These are phyloP conservation scores for Globisporangium abappressorium DNA, from an alignment of 352 stramenopile genomes.

Conservation along the genomic window DNA sequence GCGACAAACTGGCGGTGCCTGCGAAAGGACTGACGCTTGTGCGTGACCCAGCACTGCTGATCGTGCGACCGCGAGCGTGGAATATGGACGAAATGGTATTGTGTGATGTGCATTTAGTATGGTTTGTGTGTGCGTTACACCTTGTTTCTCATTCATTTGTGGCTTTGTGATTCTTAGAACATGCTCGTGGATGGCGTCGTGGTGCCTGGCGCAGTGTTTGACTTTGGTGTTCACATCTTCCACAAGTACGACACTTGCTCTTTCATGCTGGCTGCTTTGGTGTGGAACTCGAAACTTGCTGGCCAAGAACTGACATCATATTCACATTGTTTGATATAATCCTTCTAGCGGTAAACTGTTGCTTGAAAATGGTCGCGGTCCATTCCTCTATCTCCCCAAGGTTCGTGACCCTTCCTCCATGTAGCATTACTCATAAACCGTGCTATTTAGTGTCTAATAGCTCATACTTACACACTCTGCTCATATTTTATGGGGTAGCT, in stretches of 20 bases:
- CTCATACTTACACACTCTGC: background rate
- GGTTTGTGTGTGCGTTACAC: background rate
- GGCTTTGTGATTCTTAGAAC: conserved; percentile 37
- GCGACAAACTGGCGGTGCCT: conserved; percentile 39
- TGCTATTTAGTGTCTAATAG: too few species aligned
- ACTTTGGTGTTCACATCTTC: conserved; percentile 95
- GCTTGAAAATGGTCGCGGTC: conserved; percentile 65
- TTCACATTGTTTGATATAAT: background rate
- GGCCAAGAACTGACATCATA: background rate
- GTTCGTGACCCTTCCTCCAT: conserved; percentile 14
- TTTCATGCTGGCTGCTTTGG: background rate
- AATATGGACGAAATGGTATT: conserved; percentile 92
- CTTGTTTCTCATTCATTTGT: background rate
- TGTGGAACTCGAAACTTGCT: background rate
- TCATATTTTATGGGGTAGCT: conserved; percentile 34
- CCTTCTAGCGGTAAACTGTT: conserved; percentile 62
- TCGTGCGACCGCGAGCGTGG: conserved; percentile 92
- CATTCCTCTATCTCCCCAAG: conserved; percentile 96
- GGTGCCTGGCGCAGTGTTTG: conserved; percentile 90
- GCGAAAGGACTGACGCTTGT: conserved; percentile 23
- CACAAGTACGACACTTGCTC: conserved; percentile 76
- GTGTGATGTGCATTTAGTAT: background rate
- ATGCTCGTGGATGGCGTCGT: conserved; percentile 88
- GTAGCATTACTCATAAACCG: background rate
- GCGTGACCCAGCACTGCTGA: conserved; percentile 70